Percentiles rank a stretch among this genome's conserved stretches.
phyloP scores from a whole-genome alignment of 2,329 filamentous ascomycete species.

The Sphaerostilbella broomeana region DNA sequence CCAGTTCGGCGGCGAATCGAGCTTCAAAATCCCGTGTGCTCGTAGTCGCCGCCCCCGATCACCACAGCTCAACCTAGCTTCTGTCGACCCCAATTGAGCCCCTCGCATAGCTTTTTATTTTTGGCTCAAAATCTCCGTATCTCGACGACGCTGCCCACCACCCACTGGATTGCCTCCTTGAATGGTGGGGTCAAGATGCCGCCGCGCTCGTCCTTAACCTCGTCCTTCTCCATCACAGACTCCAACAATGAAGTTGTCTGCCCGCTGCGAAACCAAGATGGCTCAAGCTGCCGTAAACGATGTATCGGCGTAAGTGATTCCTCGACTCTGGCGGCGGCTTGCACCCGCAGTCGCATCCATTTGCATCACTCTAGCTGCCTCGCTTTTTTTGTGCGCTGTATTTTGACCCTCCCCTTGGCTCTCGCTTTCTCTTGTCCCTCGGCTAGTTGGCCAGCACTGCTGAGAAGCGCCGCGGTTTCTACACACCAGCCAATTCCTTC shows the following conservation, averaged over 20 bases:
- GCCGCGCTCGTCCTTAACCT: conserved; percentile 77
- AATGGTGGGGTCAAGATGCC: conserved; percentile 72
- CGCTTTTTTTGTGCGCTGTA: neutral
- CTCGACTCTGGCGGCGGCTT: neutral
- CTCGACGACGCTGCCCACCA: conserved; percentile 18
- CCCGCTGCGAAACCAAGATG: conserved; percentile 91
- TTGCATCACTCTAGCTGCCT: neutral
- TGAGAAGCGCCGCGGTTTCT: neutral
- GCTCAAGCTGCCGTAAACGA: conserved; percentile 92
- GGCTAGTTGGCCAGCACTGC: neutral
- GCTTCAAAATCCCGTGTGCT: conserved; percentile 6
- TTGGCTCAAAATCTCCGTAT: too few relatives aligned
- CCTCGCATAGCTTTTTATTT: conserved; percentile 3
- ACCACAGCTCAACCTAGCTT: conserved; percentile 19
- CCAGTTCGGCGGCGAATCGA: conserved; percentile 11
- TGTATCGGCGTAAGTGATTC: conserved; percentile 83
- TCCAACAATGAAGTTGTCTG: conserved; percentile 95
- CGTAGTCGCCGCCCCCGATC: conserved; percentile 23
- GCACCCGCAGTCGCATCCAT: neutral
- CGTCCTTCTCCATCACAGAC: conserved; percentile 87
- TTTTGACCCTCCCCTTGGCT: conserved; percentile 1
- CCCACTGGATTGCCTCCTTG: conserved; percentile 25
- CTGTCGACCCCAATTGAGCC: conserved; percentile 26
- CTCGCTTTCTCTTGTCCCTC: neutral
- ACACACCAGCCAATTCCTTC: conserved; percentile 12